Evolutionary conservation across 2,329 filamentous ascomycete genomes (phyloP), one percentile per base, ranked within the genome.

Genomic region (Aspergillus alliaceus): DNA sequence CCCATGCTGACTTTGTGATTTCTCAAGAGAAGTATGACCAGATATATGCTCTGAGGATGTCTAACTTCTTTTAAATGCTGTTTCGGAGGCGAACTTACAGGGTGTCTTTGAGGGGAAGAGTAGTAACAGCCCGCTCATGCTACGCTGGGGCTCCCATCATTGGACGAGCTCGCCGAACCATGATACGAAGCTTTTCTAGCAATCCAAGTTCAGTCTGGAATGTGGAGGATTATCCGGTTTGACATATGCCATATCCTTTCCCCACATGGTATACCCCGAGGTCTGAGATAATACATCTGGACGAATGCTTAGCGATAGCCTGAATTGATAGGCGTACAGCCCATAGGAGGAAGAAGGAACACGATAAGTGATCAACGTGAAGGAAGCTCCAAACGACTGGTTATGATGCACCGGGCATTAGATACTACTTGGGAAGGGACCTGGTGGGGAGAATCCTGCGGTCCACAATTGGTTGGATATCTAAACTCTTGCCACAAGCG

Each of bases 311-410:
- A 15, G 7, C n/a, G 7, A 47, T 29, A 31, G 12, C 8, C 20
- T 42, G 14, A 14, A 12, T 12, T 4, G 42, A 47, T 20, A 47
- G 44, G 27, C 22, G 18, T 29, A 27, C 29, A 18, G 20, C 11
- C 32, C 29, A 22, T n/a, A 40, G 53, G 44, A 53, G 53, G 53
- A 52, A 18, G n/a, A 4, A 31, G 29, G 52, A 59, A 14, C 46
- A 29, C 25, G 22, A 46, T 47, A 37, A 32, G 49, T 51, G 57
- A 58, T 51, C 52, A 54, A 34, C 52, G 50, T 42, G 24, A 22
- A 47, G 63, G 62, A 65, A 65, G 61, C 44, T 63, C 59, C 56
- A 65, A 64, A 57, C 63, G 64, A 61, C 24, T 34, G 32, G 18
- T 24, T 24, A n/a, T 29, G 24, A 44, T 37, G 9, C 15, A n/a